A percentile compares a stretch with the other conserved stretches of the same genome.
Conservation (phyloP, 805 yeast species). For the Kodamaea jinghongensis region DNA sequence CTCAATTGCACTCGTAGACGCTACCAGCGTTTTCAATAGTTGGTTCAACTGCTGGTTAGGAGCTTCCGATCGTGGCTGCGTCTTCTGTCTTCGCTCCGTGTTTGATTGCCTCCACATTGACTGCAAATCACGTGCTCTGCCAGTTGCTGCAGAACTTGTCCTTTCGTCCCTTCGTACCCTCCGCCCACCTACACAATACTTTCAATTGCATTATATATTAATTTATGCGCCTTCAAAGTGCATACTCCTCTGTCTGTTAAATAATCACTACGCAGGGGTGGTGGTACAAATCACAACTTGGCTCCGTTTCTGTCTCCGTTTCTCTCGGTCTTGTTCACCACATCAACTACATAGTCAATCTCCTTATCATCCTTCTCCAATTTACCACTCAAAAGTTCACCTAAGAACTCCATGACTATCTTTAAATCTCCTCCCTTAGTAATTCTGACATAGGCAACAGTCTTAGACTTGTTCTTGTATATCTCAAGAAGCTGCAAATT, state of each 20-base stretch:
- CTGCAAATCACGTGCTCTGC: too few relatives aligned
- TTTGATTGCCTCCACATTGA: too few relatives aligned
- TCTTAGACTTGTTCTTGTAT: slow-evolving; percentile 40
- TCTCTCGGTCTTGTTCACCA: slow-evolving; percentile 25
- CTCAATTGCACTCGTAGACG: too few relatives aligned
- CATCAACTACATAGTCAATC: slow-evolving; percentile 32
- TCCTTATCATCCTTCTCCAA: slow-evolving; percentile 8
- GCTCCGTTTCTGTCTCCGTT: not conserved
- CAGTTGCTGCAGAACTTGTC: too few relatives aligned
- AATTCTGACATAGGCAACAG: slow-evolving; percentile 38
- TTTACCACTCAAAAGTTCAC: slow-evolving; percentile 13
- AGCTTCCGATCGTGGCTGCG: too few relatives aligned
- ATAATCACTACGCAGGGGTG: not conserved
- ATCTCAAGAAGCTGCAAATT: slow-evolving; percentile 34
- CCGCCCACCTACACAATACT: too few relatives aligned
- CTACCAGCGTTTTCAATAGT: too few relatives aligned
- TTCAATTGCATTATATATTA: too few relatives aligned
- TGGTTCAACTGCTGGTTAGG: too few relatives aligned
- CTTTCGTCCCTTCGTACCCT: too few relatives aligned
- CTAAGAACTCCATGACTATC: slow-evolving; percentile 22
- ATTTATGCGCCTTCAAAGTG: not conserved
- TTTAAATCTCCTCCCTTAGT: slow-evolving; percentile 27
- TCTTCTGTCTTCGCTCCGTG: too few relatives aligned
- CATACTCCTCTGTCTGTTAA: too few relatives aligned
- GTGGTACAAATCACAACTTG: not conserved